Evolutionary conservation across 2,329 filamentous ascomycete genomes (phyloP), one percentile per base, ranked within the genome.

Genomic region (Coniochaeta sp.): DNA sequence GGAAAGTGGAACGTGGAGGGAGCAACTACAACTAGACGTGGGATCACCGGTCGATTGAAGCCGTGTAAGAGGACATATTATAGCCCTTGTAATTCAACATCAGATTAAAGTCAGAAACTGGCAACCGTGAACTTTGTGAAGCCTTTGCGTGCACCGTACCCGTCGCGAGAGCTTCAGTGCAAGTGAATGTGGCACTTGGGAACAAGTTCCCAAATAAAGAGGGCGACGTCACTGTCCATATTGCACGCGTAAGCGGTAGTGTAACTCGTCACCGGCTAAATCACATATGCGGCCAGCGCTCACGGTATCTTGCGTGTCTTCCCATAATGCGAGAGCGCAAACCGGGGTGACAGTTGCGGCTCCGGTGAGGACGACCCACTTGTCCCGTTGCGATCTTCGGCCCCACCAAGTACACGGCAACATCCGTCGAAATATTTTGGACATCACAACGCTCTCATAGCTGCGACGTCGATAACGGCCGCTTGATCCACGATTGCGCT

Each of bases 31-130:
- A n/a, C 17, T 52, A 52, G 47, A 52, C 47, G 44, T 28, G 44
- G 44, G 19, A 28, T 16, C 9, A 31, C 47, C 47, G 47, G 47
- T 24, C 22, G 24, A 24, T 47, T 47, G 43, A 52, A 31, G 47
- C 47, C 47, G 24, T 52, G 47, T 52, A 52, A 52, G 47, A 52
- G 47, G 44, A n/a, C n/a, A 52, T 52, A 52, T 31, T 52, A 52
- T 52, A 52, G 47, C 47, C 47, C 47, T 52, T 52, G 47, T 52
- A 52, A 52, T 52, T 52, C 47, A 52, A 52, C 11, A 26, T 52
- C 8, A 47, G 24, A 52, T 31, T 22, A n/a, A n/a, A n/a, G n/a
- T n/a, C n/a, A n/a, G n/a, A n/a, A n/a, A n/a, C n/a, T n/a, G n/a
- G n/a, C n/a, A n/a, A n/a, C n/a, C n/a, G n/a, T n/a, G n/a, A n/a